These are phyloP conservation scores for Trichoderma cornu-damae DNA, from an alignment of 2,329 filamentous ascomycete species.

Conservation along the genomic window DNA sequence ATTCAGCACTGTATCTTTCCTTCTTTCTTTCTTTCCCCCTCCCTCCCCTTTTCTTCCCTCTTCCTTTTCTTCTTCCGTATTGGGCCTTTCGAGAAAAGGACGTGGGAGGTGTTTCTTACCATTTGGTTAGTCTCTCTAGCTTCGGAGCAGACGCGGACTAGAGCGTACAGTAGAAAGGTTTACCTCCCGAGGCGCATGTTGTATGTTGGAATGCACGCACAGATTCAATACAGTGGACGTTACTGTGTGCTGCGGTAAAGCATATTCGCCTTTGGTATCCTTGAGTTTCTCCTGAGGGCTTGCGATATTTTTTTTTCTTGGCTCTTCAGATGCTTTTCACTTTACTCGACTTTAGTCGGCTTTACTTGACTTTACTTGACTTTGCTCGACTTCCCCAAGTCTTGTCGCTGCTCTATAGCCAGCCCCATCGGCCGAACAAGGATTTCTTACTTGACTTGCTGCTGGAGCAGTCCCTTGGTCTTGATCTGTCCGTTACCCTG, in stretches of 20 bases:
- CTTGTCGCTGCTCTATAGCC: neutral
- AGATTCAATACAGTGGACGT: neutral
- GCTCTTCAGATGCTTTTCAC: neutral
- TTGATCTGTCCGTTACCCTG: neutral
- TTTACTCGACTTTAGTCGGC: neutral
- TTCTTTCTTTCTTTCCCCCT: neutral
- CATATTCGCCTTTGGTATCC: neutral
- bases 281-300: neutral
- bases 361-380: neutral
- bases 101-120: neutral
- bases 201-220: no score
- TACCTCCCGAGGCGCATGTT: neutral
- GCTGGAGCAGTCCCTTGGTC: neutral
- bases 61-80: neutral
- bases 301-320: neutral
- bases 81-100: neutral
- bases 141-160: neutral
- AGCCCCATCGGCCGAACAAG: neutral
- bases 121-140: neutral
- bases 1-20: neutral
- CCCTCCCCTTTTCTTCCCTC: neutral
- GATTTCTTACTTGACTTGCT: neutral
- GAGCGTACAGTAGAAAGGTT: conserved; percentile 3
- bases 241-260: neutral
- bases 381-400: no score